These are phyloP conservation scores for Hanseniaspora hatyaiensis DNA, from an alignment of 805 yeast species.

Conservation along the genomic window DNA sequence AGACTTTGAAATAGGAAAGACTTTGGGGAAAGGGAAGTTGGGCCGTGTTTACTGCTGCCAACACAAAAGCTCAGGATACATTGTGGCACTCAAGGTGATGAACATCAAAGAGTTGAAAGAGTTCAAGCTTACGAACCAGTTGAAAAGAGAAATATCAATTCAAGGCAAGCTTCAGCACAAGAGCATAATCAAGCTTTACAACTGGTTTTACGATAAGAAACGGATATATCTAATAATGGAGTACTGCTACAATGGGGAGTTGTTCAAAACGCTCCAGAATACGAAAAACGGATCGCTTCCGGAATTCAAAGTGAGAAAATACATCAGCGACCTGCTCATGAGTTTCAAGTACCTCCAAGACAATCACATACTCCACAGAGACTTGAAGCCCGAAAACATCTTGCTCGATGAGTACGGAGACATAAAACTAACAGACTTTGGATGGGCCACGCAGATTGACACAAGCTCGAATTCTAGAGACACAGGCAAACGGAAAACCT, in stretches of 20 bases:
- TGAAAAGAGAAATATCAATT: constrained; percentile 82
- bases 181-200: constrained; percentile 67
- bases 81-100: constrained; percentile 89
- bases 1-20: constrained; percentile 79
- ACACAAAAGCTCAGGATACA: constrained; percentile 60
- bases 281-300: constrained; percentile 48
- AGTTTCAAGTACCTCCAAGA: constrained; percentile 70
- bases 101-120: constrained; percentile 64
- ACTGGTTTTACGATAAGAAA: constrained; percentile 70
- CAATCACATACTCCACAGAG: constrained; percentile 78
- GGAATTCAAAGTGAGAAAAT: constrained; percentile 63
- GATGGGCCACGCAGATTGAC: constrained; percentile 62
- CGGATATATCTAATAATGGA: constrained; percentile 78
- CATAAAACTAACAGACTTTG: constrained; percentile 83
- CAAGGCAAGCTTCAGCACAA: constrained; percentile 71
- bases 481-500: constrained; percentile 52
- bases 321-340: constrained; percentile 68
- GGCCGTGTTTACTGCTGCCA: constrained; percentile 85
- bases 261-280: constrained; percentile 60
- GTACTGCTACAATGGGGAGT: constrained; percentile 74
- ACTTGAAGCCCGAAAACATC: constrained; percentile 88
- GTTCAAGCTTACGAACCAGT: constrained; percentile 70
- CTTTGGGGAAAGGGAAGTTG: constrained; percentile 84
- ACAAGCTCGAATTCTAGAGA: constrained; percentile 35
- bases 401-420: constrained; percentile 63